Base-by-base conservation (phyloP, 2,329 filamentous ascomycete genomes). In the Sphaerulina vaccinii region DNA sequence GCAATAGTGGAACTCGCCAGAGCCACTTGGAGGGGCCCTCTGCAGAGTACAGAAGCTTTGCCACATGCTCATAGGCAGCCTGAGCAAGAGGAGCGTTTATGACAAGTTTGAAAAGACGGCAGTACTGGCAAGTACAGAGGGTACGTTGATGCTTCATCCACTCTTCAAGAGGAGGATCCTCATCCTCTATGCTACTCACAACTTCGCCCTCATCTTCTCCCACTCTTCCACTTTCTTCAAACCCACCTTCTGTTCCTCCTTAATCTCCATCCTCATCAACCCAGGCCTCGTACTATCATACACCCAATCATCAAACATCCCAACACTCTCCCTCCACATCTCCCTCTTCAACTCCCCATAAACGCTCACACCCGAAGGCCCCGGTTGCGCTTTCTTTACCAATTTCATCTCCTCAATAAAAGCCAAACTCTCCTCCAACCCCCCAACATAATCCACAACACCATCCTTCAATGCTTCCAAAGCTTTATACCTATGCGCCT, bases 291-390 rank as follows among this genome's bases (percentile, higher is more conserved):
- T 65, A 55, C 68, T 68, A 35, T 63, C 62, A 40, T 72, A 67
- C 23, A 83, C 80, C 59, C 77, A 72, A 22, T 71, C 71, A 50
- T 79, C 74, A 2, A 90, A 67, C 61, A 82, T 73, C 13, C 69
- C 77, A 27, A 90, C 66, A 5, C 81, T 79, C 65, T 87, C 82
- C 18, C 81, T 76, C 69, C 85, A 90, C 82, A 92, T 86, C 71
- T 91, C 88, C 55, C 77, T 73, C 76, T 90, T 92, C 66, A 93
- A 71, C 49, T 77, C 65, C 2, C 85, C 84, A 67, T 90, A 92
- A 21, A 87, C 81, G 9, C 83, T 83, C 27, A 79, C 81, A 58
- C 79, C 77, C 21, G 58, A 63, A 35, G 61, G 52, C 7, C 64
- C 64, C 39, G 57, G 56, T 41, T 58, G 53, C 0, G 78, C 79